Conservation (phyloP, 2,329 filamentous ascomycete species). For the Ophiosphaerella narmari region DNA sequence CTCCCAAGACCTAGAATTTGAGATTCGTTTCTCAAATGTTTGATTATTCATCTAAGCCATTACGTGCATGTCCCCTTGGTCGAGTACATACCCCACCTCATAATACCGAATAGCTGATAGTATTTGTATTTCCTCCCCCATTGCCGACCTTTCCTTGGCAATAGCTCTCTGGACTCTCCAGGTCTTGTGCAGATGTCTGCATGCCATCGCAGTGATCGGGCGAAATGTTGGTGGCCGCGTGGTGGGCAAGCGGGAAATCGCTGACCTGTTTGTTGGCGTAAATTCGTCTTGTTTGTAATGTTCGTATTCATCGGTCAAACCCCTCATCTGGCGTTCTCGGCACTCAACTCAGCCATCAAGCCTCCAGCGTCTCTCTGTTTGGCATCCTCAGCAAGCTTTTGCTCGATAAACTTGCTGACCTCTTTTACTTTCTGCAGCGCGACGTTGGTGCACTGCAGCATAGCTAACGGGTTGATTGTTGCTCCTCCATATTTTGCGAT, state of each 20-base stretch:
- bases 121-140: constrained; percentile 4
- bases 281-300: constrained; percentile 20
- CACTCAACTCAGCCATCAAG: constrained; percentile 76
- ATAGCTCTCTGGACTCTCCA: neutral
- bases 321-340: constrained; percentile 78
- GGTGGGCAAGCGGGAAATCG: constrained; percentile 8
- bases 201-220: constrained; percentile 14
- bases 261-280: constrained; percentile 10
- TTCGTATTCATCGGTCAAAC: neutral
- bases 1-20: constrained; percentile 16
- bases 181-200: neutral
- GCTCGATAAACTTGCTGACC: constrained; percentile 74
- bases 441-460: constrained; percentile 76
- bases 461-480: constrained; percentile 75
- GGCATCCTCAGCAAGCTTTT: constrained; percentile 75
- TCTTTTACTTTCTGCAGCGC: constrained; percentile 81
- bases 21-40: neutral
- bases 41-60: constrained; percentile 12
- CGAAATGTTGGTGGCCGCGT: constrained; percentile 19
- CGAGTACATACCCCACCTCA: neutral
- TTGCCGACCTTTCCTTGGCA: neutral
- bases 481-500: constrained; percentile 87
- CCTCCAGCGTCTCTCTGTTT: constrained; percentile 79
- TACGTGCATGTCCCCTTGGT: neutral
- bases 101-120: neutral